Base-by-base conservation (phyloP, 2,329 filamentous ascomycete genomes). In the Neonectria coccinea region DNA sequence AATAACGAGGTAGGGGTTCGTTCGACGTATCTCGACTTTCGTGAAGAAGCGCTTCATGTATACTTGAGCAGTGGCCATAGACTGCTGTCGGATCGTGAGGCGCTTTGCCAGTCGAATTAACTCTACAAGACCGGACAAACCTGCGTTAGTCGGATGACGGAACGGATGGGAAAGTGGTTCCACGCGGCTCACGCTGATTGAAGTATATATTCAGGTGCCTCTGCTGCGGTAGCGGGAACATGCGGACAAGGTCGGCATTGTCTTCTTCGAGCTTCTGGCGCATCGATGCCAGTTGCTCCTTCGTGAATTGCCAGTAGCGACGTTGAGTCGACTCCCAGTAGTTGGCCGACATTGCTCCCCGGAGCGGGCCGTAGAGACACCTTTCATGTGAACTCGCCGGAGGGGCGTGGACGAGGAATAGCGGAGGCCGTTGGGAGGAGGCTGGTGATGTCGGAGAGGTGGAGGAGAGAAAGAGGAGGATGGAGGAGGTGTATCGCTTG, bases 271-370 rank as follows among this genome's bases (percentile, higher is more conserved):
- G 88, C 73, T 89, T 88, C 76, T 91, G 88, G 61, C 95, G 90
- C 77, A 92, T 88, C 56, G 91, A 85, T 14, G 88, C 87, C 57
- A 99, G 86, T 77, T 94, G 89, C 67, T 93, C 89, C 75, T 93
- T 91, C 51, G 92, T 91, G 79, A 97, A 97, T 61, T 93, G 91
- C 96, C 96, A 99, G 82, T 92, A 88, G 71, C 89, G 91, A 72
- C 91, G 88, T 81, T 99, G 96, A 27, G 93, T 96, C 59, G 96
- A 98, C 69, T 93, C 91, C 94, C 94, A 99, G 82, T 95, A 99
- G 80, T 95, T 97, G 76, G 94, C 92, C 36, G 95, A 93, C 95
- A 97, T 97, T 57, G 63, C 74, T 56, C 65, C 53, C 65, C 55
- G 59, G 59, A 62, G 31, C 56, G 58, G 63, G 50, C 63, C 47